phyloP scores from a whole-genome alignment of 129 eudicot genomes.

The Scalesia atractyloides region DNA sequence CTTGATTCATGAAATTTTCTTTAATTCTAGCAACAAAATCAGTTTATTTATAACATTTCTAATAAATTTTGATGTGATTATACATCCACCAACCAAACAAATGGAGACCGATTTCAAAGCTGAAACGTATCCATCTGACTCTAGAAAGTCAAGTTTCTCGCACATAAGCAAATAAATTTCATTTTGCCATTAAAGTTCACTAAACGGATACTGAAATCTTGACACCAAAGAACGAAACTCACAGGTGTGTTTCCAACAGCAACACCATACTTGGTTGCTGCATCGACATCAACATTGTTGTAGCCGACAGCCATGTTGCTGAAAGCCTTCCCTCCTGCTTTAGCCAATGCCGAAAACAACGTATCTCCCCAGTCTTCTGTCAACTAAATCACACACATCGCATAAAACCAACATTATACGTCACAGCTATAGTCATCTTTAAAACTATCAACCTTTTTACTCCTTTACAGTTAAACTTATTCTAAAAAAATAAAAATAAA shows the following conservation, averaged over 20 bases:
- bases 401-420: background rate
- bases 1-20: background rate
- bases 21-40: background rate
- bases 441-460: background rate
- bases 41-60: background rate
- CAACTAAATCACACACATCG: conserved; percentile 46
- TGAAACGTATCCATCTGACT: background rate
- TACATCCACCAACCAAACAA: background rate
- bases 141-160: conserved; percentile 11
- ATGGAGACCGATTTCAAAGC: background rate
- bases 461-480: background rate
- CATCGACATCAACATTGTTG: conserved; percentile 93
- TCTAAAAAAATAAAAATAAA: no score
- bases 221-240: conserved; percentile 30
- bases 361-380: conserved; percentile 99
- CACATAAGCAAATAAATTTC: background rate
- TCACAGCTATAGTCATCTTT: background rate
- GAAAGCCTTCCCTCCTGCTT: conserved; percentile 94
- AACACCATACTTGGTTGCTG: conserved; percentile 89
- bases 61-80: background rate
- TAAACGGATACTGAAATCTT: background rate
- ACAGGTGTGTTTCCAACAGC: conserved; percentile 99
- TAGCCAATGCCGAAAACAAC: conserved; percentile 91
- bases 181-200: background rate
- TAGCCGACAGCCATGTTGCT: conserved; percentile 99